Percentiles rank a stretch among this genome's conserved stretches.
These are phyloP conservation scores for Schizonepeta tenuifolia DNA, from an alignment of 257 asterid genomes.

Conservation along the genomic window DNA sequence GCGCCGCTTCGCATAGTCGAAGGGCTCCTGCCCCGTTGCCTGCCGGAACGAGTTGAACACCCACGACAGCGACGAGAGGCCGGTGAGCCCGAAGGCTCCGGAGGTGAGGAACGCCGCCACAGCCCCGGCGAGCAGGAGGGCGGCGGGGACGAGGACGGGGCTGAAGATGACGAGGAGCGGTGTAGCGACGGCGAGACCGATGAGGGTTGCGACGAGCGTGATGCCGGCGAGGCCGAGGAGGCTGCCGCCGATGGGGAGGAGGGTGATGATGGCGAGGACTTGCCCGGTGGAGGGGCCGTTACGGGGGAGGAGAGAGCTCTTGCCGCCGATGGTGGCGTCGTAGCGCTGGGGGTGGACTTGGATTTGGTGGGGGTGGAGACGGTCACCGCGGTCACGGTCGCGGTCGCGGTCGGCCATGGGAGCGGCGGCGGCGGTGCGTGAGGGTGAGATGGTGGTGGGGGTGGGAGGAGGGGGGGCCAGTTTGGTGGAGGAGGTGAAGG, in stretches of 20 bases:
- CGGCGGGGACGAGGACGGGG: constrained; percentile 80
- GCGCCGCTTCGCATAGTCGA: constrained; percentile 60
- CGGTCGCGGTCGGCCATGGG: constrained; percentile 54
- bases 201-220: constrained; percentile 54
- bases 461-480: neutral
- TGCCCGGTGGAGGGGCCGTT: constrained; percentile 66
- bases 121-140: constrained; percentile 47
- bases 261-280: constrained; percentile 63
- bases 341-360: constrained; percentile 49
- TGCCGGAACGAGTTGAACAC: constrained; percentile 59
- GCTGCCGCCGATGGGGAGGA: constrained; percentile 65
- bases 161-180: constrained; percentile 77
- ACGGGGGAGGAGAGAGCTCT: constrained; percentile 46
- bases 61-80: constrained; percentile 82
- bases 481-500: neutral
- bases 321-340: constrained; percentile 37
- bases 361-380: constrained; percentile 57
- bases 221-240: constrained; percentile 68
- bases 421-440: constrained; percentile 22
- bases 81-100: constrained; percentile 82
- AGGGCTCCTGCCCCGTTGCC: constrained; percentile 57
- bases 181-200: constrained; percentile 67
- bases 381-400: constrained; percentile 27
- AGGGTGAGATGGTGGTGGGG: neutral
- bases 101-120: constrained; percentile 72